Conservation (phyloP, 2,329 filamentous ascomycete species). For the Diplodia scrobiculata region DNA sequence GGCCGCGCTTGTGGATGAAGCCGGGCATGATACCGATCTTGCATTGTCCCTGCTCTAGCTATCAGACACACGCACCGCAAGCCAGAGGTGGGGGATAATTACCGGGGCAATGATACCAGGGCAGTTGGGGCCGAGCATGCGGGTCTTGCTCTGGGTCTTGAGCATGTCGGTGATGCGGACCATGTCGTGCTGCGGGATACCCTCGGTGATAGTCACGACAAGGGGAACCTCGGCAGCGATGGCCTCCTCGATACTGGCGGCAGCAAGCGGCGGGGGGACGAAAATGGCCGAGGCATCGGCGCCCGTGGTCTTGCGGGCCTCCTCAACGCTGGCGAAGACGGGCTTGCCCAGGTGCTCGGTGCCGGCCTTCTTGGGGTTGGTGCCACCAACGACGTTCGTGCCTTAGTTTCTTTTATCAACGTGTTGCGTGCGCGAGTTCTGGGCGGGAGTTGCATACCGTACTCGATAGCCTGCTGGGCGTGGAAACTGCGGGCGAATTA, state of each 20-base stretch:
- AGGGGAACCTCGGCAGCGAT: conserved; percentile 89
- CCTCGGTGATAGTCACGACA: conserved; percentile 90
- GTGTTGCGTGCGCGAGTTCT: conserved; percentile 8
- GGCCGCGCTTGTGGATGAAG: conserved; percentile 99
- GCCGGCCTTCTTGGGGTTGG: conserved; percentile 98
- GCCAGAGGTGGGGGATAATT: conserved; percentile 34
- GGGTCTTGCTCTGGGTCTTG: conserved; percentile 96
- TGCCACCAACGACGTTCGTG: conserved; percentile 96
- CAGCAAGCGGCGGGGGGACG: conserved; percentile 90
- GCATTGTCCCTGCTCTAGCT: conserved; percentile 75
- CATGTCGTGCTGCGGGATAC: conserved; percentile 99
- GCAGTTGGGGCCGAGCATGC: conserved; percentile 96
- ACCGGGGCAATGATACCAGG: conserved; percentile 88
- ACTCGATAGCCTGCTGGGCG: conserved; percentile 95
- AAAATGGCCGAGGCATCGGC: conserved; percentile 93
- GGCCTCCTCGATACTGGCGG: conserved; percentile 94
- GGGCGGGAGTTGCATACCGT: conserved; percentile 64
- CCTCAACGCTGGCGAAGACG: conserved; percentile 85
- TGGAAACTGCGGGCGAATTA: conserved; percentile 71
- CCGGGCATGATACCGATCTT: conserved; percentile 99
- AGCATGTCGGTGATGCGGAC: conserved; percentile 97
- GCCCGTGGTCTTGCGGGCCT: conserved; percentile 86
- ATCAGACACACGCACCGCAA: conserved; percentile 10
- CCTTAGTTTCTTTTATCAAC: conserved; percentile 55
- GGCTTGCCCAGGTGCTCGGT: conserved; percentile 84